Base-by-base conservation (phyloP, 2,329 filamentous ascomycete species). In the Lecanicillium sp. region DNA sequence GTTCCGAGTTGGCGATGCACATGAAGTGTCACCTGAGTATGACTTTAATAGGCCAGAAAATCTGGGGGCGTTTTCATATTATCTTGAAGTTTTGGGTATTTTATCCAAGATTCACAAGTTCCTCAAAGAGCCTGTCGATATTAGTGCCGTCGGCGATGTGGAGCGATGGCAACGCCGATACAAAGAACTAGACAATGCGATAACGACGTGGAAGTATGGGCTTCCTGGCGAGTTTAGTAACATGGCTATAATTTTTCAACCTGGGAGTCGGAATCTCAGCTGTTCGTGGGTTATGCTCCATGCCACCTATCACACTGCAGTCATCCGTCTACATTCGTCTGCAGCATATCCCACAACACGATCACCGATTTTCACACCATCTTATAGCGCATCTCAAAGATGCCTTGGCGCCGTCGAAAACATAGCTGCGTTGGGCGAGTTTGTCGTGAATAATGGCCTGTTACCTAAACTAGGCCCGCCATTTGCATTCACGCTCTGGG, bases 401-500 rank as follows among this genome's bases (percentile, higher is more conserved):
- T 95, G 89, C 52, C 78, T 89, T 43, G 75, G 75, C 4, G 88
- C 89, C 2, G 89, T 94, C 9, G 83, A 89, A 54, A 84, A 84
- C 51, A 86, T 95, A 42, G 78, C 83, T 28, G 78, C 82, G 0
- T 70, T 95, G 2, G 83, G 81, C 44, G 80, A 84, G 44, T 88
- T 87, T 51, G 86, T 94, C 11, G 74, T 84, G 19, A 77, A 77
- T 43, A 83, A 86, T 50, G 73, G 73, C 37, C 74, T 94, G 56
- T 69, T 95, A 15, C 71, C 78, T 35, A 88, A 88, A 56, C 75
- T 95, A 13, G 89, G 89, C 0, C 88, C 88, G 0, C 88, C 87
- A 0, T 95, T 95, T 56, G 88, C 88, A 4, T 95, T 95, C 55
- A 88, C 85, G 0, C 69, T 95, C 2, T 95, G 89, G 89, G 89